Base-by-base conservation (phyloP, 1,139 yeast genomes). In the Kodamaea plutei region DNA sequence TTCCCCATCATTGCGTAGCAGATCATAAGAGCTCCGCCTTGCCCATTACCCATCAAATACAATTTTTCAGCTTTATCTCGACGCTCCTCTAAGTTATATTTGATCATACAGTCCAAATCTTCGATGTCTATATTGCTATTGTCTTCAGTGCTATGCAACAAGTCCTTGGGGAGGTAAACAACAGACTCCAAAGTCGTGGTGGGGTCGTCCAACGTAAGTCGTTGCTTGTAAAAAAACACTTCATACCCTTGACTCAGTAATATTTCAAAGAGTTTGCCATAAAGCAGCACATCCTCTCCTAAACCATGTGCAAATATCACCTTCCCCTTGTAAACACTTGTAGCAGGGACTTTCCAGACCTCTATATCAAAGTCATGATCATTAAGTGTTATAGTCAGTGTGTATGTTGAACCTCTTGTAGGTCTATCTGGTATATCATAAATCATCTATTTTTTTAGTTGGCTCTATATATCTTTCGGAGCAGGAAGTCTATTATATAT, bases 1-100 rank as follows among this genome's bases (percentile, higher is more conserved):
- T 65, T 72, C 3, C 96, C 96, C 32, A 64, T 61, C 34, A 81
- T 71, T 10, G 79, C 84, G 53, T 89, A 89, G 55, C 80, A 84
- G 37, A 88, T 64, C 0, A 68, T 63, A 31, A 87, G 78, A 0
- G 84, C 95, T 13, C 96, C 96, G 29, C 98, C 98, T 96, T 89
- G 88, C n/a, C 95, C 85, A 50, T 84, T 95, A 2, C 96, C 96
- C 61, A 76, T 65, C 40, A 91, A 52, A 47, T 69, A 73, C 23
- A 87, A 51, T 41, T 76, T 78, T 26, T 64, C 65, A 6, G 51
- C 32, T 16, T 41, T 36, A 30, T 50, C 45, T 4, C 33, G 29
- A 27, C 58, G 40, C 15, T 45, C 44, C 15, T 56, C 60, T 14
- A 61, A 51, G 31, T 58, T 58, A n/a, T 45, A 43, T 36, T 64